phyloP scores from a whole-genome alignment of 2,329 filamentous ascomycete species.

The Raffaelea arxii region DNA sequence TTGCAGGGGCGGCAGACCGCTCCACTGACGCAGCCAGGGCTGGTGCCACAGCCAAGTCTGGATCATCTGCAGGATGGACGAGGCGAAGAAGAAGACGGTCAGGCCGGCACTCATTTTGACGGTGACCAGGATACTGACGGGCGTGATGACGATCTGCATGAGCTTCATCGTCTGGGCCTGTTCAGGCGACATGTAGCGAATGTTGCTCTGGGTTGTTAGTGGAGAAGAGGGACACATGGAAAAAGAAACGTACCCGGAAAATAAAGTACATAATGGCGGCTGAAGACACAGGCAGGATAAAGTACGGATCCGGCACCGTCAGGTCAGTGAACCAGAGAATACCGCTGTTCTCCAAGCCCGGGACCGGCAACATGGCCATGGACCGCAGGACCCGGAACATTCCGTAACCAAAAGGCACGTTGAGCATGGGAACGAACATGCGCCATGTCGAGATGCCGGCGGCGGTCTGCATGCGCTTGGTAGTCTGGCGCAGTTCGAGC shows the following conservation, averaged over 20 bases:
- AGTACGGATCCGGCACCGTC: slow-evolving; percentile 66
- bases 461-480: slow-evolving; percentile 39
- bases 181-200: slow-evolving; percentile 22
- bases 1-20: slow-evolving; percentile 26
- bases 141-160: slow-evolving; percentile 24
- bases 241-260: slow-evolving; percentile 40
- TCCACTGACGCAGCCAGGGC: slow-evolving; percentile 23
- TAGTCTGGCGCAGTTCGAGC: slow-evolving; percentile 32
- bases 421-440: slow-evolving; percentile 44
- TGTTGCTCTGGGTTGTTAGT: slow-evolving; percentile 14
- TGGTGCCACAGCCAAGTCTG: slow-evolving; percentile 37
- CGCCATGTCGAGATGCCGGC: slow-evolving; percentile 44
- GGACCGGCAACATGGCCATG: slow-evolving; percentile 73
- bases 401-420: slow-evolving; percentile 65
- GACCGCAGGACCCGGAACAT: slow-evolving; percentile 67
- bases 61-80: slow-evolving; percentile 23
- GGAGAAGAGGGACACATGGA: background rate
- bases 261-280: slow-evolving; percentile 46
- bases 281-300: slow-evolving; percentile 57
- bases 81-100: slow-evolving; percentile 52
- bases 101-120: slow-evolving; percentile 35
- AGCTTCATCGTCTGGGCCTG: slow-evolving; percentile 23
- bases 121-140: slow-evolving; percentile 32
- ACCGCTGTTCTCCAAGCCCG: slow-evolving; percentile 61
- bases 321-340: slow-evolving; percentile 73